Base-by-base conservation (phyloP, 148 eudicot genomes). In the Camellia granthamiana region DNA sequence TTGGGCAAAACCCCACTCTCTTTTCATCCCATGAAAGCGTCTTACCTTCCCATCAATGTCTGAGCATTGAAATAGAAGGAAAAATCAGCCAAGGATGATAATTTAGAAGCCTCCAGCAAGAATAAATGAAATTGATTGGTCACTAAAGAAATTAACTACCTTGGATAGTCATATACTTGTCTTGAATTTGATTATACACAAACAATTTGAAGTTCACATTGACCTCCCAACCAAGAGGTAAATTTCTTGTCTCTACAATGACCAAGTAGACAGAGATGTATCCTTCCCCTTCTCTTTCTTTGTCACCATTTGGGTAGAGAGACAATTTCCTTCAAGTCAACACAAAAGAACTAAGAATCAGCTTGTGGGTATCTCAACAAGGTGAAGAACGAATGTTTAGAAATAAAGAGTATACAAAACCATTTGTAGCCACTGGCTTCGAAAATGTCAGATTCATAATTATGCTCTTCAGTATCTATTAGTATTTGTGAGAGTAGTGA, bases 211-310 rank as follows among this genome's bases (percentile, higher is more conserved):
- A 69, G 49, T 69, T 12, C 49, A 69, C 72, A 42, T 69, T 11
- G 6, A 43, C 72, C 51, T 69, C 72, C 72, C 72, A 69, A 42
- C 72, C 72, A 41, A 3, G 72, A 69, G 72, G 72, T 41, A 69
- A 43, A 11, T 19, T 43, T 4, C 43, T 7, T 42, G 72, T 69
- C n/a, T 69, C 72, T 16, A n/a, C 51, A 41, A 69, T 69, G 3
- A 69, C 72, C 51, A 69, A 43, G 51, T 69, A 69, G 1, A 69
- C 51, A 11, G 72, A 69, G 30, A 69, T 69, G 51, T 42, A 19
- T 41, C 72, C 72, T 11, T 69, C n/a, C 6, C 72, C 72, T 14
- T 11, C 10, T 12, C n/a, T 43, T 19, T 68, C 49, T 43, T 43
- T 12, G 14, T 69, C 72, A 14, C 49, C 72, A 41, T 69, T 69